These are phyloP conservation scores for Russula lepida DNA, from an alignment of 768 basidiomycete species.

Conservation along the genomic window DNA sequence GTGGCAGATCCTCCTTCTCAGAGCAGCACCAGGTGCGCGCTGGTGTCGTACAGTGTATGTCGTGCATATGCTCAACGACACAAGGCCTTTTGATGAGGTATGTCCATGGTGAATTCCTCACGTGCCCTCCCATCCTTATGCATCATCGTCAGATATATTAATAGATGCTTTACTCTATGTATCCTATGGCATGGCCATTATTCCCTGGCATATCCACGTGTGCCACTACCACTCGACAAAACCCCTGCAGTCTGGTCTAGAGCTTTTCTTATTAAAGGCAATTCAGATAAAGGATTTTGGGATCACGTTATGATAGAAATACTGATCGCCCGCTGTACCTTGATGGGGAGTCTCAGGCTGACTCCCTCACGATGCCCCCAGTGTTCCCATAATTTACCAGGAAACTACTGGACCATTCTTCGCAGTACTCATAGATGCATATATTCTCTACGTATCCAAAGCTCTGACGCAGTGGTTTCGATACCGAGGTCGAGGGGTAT, in stretches of 20 bases:
- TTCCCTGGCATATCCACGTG: background rate
- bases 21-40: constrained; percentile 83
- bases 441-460: too few relatives aligned
- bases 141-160: constrained; percentile 3
- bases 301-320: too few relatives aligned
- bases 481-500: too few relatives aligned
- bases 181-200: background rate
- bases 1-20: constrained; percentile 72
- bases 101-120: background rate
- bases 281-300: too few relatives aligned
- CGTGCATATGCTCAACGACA: constrained; percentile 47
- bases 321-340: too few relatives aligned
- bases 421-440: too few relatives aligned
- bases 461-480: too few relatives aligned
- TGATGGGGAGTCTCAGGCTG: too few relatives aligned
- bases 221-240: background rate
- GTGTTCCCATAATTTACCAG: too few relatives aligned
- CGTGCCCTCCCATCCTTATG: background rate
- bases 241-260: background rate
- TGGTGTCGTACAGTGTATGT: constrained; percentile 9
- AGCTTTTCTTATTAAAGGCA: background rate
- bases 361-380: too few relatives aligned
- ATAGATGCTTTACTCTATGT: background rate
- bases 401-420: too few relatives aligned
- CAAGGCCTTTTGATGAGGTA: constrained; percentile 96